phyloP scores from a whole-genome alignment of 2,329 filamentous ascomycete genomes.

The Fulvia fulva region DNA sequence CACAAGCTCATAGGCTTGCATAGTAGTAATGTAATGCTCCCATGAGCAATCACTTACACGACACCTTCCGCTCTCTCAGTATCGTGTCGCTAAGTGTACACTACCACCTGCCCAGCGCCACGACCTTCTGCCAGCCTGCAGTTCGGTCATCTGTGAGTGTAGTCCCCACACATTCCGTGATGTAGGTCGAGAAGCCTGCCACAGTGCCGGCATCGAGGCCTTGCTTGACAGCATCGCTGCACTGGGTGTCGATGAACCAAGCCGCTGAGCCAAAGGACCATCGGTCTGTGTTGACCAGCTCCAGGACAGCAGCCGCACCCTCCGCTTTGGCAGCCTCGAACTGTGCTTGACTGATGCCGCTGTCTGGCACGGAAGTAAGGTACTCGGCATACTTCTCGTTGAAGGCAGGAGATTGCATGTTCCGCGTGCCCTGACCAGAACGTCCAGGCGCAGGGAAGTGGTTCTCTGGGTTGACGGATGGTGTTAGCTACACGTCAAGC shows the following conservation, averaged over 20 bases:
- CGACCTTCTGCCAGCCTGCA: constrained; percentile 49
- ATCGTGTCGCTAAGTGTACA: no score
- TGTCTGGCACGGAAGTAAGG: constrained; percentile 35
- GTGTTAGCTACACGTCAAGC: neutral
- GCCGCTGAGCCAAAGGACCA: constrained; percentile 57
- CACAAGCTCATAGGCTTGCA: neutral
- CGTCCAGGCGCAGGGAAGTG: constrained; percentile 48
- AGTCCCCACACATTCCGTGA: constrained; percentile 53
- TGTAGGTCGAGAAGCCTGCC: constrained; percentile 51
- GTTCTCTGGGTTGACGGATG: constrained; percentile 49
- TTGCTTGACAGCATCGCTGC: constrained; percentile 41
- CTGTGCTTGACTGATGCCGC: constrained; percentile 26
- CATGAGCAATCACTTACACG: neutral
- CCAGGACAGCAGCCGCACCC: constrained; percentile 46
- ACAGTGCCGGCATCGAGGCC: constrained; percentile 46
- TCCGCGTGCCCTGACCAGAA: constrained; percentile 67
- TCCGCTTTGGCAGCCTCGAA: constrained; percentile 31
- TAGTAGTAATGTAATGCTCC: neutral
- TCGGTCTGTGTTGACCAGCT: constrained; percentile 47
- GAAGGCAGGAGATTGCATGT: constrained; percentile 59
- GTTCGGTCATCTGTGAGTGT: constrained; percentile 44
- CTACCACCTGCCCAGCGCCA: constrained; percentile 29
- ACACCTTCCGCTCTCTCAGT: neutral
- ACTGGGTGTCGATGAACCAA: constrained; percentile 59
- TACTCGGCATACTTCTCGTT: constrained; percentile 54